These are phyloP conservation scores for Yamadazyma insecticola DNA, from an alignment of 805 yeast species.

Conservation along the genomic window DNA sequence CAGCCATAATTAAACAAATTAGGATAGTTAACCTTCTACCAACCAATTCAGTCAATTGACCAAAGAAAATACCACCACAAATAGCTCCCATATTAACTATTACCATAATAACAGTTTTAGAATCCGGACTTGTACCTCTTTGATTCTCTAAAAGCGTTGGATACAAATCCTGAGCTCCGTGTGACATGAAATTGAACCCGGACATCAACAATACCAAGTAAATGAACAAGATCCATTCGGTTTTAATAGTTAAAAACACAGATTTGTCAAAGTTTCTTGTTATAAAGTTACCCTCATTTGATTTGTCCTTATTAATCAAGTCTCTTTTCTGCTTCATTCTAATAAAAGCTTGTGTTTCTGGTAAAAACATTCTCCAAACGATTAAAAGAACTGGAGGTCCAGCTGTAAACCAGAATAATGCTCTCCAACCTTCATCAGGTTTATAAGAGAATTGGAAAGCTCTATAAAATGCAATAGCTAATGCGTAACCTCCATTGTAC, in stretches of 20 bases:
- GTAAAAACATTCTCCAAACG: slow-evolving; percentile 51
- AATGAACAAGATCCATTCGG: slow-evolving; percentile 38
- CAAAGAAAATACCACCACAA: slow-evolving; percentile 58
- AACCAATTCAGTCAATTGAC: slow-evolving; percentile 50
- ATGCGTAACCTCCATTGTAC: slow-evolving; percentile 62
- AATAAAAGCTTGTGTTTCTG: slow-evolving; percentile 55
- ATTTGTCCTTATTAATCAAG: not conserved
- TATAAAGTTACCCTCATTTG: no score
- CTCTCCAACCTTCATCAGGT: slow-evolving; percentile 57
- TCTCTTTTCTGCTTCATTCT: slow-evolving; percentile 17
- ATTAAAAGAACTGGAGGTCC: slow-evolving; percentile 59
- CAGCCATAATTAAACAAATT: slow-evolving; percentile 47
- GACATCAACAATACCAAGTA: slow-evolving; percentile 46
- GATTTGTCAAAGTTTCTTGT: slow-evolving; percentile 8
- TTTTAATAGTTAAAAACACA: slow-evolving; percentile 17
- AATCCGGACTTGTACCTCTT: slow-evolving; percentile 40
- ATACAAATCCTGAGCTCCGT: slow-evolving; percentile 71
- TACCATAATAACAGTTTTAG: slow-evolving; percentile 54
- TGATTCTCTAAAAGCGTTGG: slow-evolving; percentile 60
- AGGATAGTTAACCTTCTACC: slow-evolving; percentile 61
- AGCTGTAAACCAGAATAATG: slow-evolving; percentile 72
- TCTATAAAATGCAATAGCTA: slow-evolving; percentile 61
- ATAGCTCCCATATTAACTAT: slow-evolving; percentile 68
- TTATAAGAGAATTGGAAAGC: slow-evolving; percentile 43
- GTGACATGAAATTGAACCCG: slow-evolving; percentile 68